Base-by-base conservation (phyloP, 257 asterid species). In the Knoxia roxburghii region DNA sequence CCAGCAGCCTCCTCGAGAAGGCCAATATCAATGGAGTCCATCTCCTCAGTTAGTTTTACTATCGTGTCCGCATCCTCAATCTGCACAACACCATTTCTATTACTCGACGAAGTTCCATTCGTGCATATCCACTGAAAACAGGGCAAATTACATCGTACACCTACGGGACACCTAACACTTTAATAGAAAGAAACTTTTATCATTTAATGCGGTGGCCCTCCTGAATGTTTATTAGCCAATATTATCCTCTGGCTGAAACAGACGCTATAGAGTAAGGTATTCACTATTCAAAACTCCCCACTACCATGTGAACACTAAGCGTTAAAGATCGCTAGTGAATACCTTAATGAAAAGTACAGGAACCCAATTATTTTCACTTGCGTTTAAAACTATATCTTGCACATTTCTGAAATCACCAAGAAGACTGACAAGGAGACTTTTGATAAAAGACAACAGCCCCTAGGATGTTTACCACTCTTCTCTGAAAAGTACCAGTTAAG, bases 31-130 rank as follows among this genome's bases (percentile, higher is more conserved):
- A 72, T 73, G 2, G 95, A 88, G 65, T 86, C 95, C 96, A 90
- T 83, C 85, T 93, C 99, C 84, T 90, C 96, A 6, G 97, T 93
- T 66, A 93, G 99, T 63, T 84, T 84, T 53, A 93, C 71, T 70
- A 94, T 94, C 12, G 92, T 94, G 79, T 94, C 99, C 20, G 87
- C 96, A 70, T 94, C 97, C 72, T 90, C 97, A 73, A 84, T 94
- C 80, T 77, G 72, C 61, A 65, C 41, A 64, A 39, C 21, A 32
- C 51, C 33, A 68, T 10, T 43, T 24, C 7, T 40, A 10, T n/a
- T 57, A 43, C 6, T 56, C 21, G 14, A 32, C 57, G 54, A 45
- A 46, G 27, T 49, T 27, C 57, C 23, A 21, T 61, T 39, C 43
- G 4, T 10, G 33, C 33, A 39, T n/a, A 23, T 61, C 18, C 32